Evolutionary conservation across 2,329 filamentous ascomycete genomes (phyloP).

Genomic region (Fusarium scirpi): DNA sequence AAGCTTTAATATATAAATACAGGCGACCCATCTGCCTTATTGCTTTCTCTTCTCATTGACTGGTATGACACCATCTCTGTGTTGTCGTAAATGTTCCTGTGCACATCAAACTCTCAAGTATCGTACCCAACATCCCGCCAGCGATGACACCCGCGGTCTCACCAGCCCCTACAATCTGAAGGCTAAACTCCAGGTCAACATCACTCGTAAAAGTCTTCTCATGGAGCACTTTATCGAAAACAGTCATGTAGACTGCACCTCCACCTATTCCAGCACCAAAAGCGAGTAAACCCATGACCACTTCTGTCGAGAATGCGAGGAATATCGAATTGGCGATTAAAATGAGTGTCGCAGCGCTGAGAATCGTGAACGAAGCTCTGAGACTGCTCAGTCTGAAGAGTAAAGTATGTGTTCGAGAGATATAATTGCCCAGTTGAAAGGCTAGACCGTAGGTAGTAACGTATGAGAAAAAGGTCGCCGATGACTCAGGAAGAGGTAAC

Average conservation of each 20-base stretch:
- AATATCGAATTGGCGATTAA: conserved; percentile 42
- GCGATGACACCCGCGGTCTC: conserved; percentile 47
- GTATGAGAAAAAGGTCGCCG: conserved; percentile 47
- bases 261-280: conserved; percentile 47
- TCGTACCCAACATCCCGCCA: conserved; percentile 44
- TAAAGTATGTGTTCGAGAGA: conserved; percentile 42
- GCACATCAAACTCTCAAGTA: conserved; percentile 46
- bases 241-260: conserved; percentile 48
- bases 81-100: conserved; percentile 7
- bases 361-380: conserved; percentile 10
- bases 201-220: conserved; percentile 34
- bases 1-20: neutral
- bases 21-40: neutral
- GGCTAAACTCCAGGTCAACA: conserved; percentile 45
- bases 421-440: conserved; percentile 48
- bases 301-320: conserved; percentile 38
- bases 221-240: conserved; percentile 37
- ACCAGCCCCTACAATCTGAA: conserved; percentile 47
- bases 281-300: conserved; percentile 43
- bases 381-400: conserved; percentile 32
- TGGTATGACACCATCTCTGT: conserved; percentile 48
- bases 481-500: conserved; percentile 38
- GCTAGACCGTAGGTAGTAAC: conserved; percentile 46
- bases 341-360: conserved; percentile 17
- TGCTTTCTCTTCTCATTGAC: conserved; percentile 5